Evolutionary conservation across 1,284 basidiomycete species (phyloP).

Genomic region (Apiotrichum montevideense): DNA sequence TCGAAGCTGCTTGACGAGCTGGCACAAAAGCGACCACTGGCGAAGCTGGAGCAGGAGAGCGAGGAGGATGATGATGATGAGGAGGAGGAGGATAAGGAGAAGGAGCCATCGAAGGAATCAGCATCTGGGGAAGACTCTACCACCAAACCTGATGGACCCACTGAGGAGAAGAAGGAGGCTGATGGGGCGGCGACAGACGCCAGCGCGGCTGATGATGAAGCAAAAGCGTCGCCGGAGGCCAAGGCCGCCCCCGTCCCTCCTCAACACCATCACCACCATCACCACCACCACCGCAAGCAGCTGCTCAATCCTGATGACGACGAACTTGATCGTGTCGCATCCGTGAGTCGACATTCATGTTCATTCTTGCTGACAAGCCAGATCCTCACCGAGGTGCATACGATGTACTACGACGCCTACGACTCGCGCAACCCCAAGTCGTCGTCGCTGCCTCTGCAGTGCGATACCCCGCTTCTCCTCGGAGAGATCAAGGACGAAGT

Average conservation of each 20-base stretch:
- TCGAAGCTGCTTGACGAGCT: slow-evolving; percentile 72
- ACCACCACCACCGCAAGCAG: slow-evolving; percentile 41
- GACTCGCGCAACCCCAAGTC: slow-evolving; percentile 10
- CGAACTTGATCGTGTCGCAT: slow-evolving; percentile 72
- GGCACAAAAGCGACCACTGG: slow-evolving; percentile 75
- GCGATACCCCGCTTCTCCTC: slow-evolving; percentile 49
- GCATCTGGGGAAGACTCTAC: neutral
- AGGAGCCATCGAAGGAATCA: slow-evolving; percentile 21
- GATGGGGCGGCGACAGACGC: neutral
- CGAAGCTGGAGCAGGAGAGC: slow-evolving; percentile 73
- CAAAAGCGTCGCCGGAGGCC: neutral
- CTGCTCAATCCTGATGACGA: slow-evolving; percentile 78
- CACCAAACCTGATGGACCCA: neutral
- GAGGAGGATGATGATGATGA: slow-evolving; percentile 13
- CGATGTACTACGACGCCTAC: slow-evolving; percentile 59
- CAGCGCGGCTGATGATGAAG: neutral
- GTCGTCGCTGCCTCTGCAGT: slow-evolving; percentile 17
- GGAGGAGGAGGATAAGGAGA: slow-evolving; percentile 48
- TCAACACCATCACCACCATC: slow-evolving; percentile 4
- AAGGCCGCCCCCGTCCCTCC: slow-evolving; percentile 6
- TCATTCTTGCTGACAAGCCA: slow-evolving; percentile 32
- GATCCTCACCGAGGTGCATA: slow-evolving; percentile 72
- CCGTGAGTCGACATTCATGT: slow-evolving; percentile 50
- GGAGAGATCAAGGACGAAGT: slow-evolving; percentile 69
- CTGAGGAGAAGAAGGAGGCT: neutral